phyloP scores from a whole-genome alignment of 2,329 filamentous ascomycete species.

The Salinomyces thailandicus region DNA sequence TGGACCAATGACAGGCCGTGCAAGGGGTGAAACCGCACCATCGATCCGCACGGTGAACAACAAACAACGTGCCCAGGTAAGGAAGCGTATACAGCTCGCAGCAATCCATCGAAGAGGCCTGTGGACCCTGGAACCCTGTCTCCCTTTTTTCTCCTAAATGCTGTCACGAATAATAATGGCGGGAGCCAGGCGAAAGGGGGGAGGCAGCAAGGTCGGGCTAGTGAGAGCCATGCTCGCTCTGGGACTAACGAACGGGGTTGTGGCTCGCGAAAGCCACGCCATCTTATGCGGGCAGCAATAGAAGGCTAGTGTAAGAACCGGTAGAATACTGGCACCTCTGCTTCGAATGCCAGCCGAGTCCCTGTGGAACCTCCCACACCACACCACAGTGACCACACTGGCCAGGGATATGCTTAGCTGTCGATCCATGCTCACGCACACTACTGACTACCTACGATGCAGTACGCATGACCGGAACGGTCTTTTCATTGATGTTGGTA shows the following conservation, averaged over 20 bases:
- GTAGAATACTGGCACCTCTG: conserved; percentile 1
- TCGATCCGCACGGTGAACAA: conserved; percentile 17
- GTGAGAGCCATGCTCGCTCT: too few species aligned
- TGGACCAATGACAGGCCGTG: conserved; percentile 18
- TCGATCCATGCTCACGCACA: conserved; percentile 22
- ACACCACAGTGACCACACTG: too few species aligned
- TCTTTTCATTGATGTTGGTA: too few species aligned
- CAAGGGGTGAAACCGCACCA: conserved; percentile 26
- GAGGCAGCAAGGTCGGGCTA: too few species aligned
- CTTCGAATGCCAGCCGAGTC: neutral
- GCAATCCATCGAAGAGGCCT: neutral
- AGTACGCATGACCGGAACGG: too few species aligned
- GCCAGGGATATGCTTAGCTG: conserved; percentile 12
- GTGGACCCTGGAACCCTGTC: neutral
- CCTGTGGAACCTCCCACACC: too few species aligned
- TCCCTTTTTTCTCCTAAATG: too few species aligned
- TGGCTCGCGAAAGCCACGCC: too few species aligned
- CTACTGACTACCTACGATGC: too few species aligned
- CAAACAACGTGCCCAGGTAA: conserved; percentile 17
- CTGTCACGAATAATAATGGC: too few species aligned
- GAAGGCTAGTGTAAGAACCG: neutral
- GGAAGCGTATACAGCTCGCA: conserved; percentile 11
- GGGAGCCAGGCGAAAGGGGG: too few species aligned
- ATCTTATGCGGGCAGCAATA: neutral
- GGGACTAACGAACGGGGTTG: too few species aligned